These are phyloP conservation scores for Cnidoscolus chayamansa DNA, from an alignment of 441 rosid species.

Conservation along the genomic window DNA sequence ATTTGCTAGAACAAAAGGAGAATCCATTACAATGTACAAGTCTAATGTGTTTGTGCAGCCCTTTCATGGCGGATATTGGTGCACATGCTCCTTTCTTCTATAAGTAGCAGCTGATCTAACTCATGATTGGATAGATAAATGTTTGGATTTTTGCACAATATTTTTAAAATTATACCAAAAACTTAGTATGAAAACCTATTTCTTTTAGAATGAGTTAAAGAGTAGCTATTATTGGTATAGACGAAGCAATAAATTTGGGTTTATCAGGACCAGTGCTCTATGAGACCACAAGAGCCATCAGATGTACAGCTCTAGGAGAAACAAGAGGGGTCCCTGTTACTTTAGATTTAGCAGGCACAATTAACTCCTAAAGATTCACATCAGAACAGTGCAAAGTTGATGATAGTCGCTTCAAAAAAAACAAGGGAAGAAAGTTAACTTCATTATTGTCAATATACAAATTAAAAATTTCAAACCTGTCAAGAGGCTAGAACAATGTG, in stretches of 20 bases:
- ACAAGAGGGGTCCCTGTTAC: neutral
- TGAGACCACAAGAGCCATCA: too few relatives aligned
- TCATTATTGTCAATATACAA: neutral
- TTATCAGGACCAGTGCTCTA: too few relatives aligned
- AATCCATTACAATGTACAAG: neutral
- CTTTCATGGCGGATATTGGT: too few relatives aligned
- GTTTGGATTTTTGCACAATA: too few relatives aligned
- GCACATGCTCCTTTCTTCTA: neutral
- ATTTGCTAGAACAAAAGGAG: neutral
- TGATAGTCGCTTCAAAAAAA: neutral
- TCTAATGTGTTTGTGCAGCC: neutral
- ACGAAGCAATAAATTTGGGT: too few relatives aligned
- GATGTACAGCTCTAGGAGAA: neutral
- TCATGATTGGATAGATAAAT: too few relatives aligned
- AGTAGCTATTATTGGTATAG: too few relatives aligned
- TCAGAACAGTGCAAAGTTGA: neutral
- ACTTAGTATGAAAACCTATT: too few relatives aligned
- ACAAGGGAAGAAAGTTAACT: neutral
- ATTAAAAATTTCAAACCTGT: neutral
- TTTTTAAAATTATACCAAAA: too few relatives aligned
- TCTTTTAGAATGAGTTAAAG: too few relatives aligned
- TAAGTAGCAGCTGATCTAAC: too few relatives aligned
- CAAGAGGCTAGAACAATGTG: neutral
- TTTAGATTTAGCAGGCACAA: neutral
- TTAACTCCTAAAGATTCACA: constrained; percentile 4